Base-by-base conservation (phyloP, 2,329 filamentous ascomycete species). In the Talaromyces amestolkiae region DNA sequence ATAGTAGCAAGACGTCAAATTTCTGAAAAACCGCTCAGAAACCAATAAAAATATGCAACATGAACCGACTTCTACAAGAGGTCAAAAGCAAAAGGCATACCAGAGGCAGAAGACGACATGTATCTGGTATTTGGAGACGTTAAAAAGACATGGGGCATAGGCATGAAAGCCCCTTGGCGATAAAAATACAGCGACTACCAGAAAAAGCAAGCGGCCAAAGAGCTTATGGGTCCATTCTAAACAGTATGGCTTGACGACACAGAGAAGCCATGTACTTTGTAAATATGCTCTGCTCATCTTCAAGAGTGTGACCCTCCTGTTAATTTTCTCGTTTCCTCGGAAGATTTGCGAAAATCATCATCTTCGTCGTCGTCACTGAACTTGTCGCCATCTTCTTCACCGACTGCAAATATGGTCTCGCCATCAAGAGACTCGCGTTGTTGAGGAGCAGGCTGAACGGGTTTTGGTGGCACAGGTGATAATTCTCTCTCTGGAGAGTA, bases 351-450 rank as follows among this genome's bases (percentile, higher is more conserved):
- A 63, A 74, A 79, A 37, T 75, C 80, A 65, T 88, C 87, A 69
- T 89, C 87, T 67, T 85, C 83, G 33, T 85, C 83, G 39, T 84
- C 81, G 65, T 92, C 91, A 17, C 90, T 92, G 83, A 93, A 94
- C 74, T 89, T 92, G 74, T 95, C 92, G 64, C 90, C 90, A 19
- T 67, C 65, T 72, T 96, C 93, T 63, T 88, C 87, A 11, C 93
- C 94, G 11, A 98, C 91, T 1, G 94, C 94, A 73, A 98, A 98
- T 68, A 98, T 96, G 0, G 93, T 97, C 80, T 98, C 95, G 11
- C 93, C 93, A 68, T 98, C 93, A 39, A 91, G 80, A 60, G 87
- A 89, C 67, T 89, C 82, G 71, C 86, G 77, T 66, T 85, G 82
- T 56, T 84, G 80, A 27, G 80, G 69, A 73, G 78, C 65, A 73